Conservation (phyloP, 352 stramenopile genomes). For the Pythium vanterpoolii region DNA sequence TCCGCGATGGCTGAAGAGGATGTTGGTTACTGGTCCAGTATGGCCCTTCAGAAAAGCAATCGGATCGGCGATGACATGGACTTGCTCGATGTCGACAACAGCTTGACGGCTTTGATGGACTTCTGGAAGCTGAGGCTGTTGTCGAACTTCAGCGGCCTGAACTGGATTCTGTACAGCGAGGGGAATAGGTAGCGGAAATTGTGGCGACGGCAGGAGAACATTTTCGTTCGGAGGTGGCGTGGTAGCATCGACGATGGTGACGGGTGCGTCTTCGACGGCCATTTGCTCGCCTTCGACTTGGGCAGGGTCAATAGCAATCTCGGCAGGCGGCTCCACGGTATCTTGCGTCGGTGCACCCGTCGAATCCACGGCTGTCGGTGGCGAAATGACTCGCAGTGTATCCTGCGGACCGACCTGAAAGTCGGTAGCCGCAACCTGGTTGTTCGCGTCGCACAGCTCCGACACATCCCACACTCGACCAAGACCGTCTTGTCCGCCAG, state of each 20-base stretch:
- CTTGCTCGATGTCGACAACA: constrained; percentile 17
- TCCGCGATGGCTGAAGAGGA: constrained; percentile 80
- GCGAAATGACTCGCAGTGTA: background rate
- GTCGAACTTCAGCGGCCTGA: constrained; percentile 2
- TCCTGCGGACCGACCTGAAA: constrained; percentile 17
- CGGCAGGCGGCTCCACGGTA: background rate
- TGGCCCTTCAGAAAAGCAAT: constrained; percentile 65
- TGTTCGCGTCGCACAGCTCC: constrained; percentile 18
- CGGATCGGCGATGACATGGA: constrained; percentile 22
- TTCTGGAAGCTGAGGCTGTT: constrained; percentile 22
- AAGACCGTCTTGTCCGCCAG: constrained; percentile 89
- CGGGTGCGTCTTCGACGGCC: background rate
- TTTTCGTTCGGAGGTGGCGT: background rate
- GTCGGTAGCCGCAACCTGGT: constrained; percentile 11
- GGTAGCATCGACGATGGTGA: background rate
- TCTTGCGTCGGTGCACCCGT: background rate
- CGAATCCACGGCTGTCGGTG: background rate
- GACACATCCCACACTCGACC: constrained; percentile 80
- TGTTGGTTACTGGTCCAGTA: constrained; percentile 85
- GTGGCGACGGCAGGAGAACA: background rate
- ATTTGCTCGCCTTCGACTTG: background rate
- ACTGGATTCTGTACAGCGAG: background rate
- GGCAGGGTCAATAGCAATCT: background rate
- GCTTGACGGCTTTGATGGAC: constrained; percentile 14
- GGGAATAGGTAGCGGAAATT: background rate